Evolutionary conservation across 2,329 filamentous ascomycete genomes (phyloP), one percentile per base, ranked within the genome.

Genomic region (Calycina herbarum): DNA sequence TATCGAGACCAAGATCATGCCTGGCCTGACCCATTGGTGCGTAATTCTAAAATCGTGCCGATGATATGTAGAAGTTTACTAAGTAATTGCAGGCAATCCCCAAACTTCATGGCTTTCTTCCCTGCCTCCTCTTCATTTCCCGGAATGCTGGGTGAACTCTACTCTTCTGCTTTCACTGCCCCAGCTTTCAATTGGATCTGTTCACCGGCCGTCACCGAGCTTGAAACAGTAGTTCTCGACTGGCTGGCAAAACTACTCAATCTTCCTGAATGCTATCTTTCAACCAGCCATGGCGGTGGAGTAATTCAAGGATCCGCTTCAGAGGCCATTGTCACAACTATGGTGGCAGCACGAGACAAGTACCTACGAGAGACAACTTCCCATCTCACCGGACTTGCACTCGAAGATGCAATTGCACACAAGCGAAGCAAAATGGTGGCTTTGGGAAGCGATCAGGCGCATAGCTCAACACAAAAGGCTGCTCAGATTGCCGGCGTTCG

Each of bases 131-230:
- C 89, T 62, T 92, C 90, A 42, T 97, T 90, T 76, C 93, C 94
- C 0, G 86, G 89, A 33, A 94, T 97, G 77, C 84, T 98, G 11
- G 94, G 93, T 24, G 94, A 98, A 79, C 88, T 98, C 81, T 98
- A 97, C 82, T 92, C 88, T 56, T 89, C 92, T 5, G 90, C 93
- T 6, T 94, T 97, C 79, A 95, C 89, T 13, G 92, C 92, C 17
- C 93, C 94, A 0, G 93, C 93, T 48, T 98, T 98, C 83, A 98
- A 98, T 79, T 98, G 94, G 94, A 88, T 97, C 69, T 97, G 94
- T 79, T 93, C 89, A 5, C 94, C 94, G 0, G 93, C 91, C 6
- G 89, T 95, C 20, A 98, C 94, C 0, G 94, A 98, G 80, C 85
- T 98, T 59, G 94, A 98, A 82, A 97, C 94, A 0, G 85, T 97